Evolutionary conservation across 2,329 filamentous ascomycete species (phyloP), one percentile per base, ranked within the genome.

Genomic region (Dactylellina sp.): DNA sequence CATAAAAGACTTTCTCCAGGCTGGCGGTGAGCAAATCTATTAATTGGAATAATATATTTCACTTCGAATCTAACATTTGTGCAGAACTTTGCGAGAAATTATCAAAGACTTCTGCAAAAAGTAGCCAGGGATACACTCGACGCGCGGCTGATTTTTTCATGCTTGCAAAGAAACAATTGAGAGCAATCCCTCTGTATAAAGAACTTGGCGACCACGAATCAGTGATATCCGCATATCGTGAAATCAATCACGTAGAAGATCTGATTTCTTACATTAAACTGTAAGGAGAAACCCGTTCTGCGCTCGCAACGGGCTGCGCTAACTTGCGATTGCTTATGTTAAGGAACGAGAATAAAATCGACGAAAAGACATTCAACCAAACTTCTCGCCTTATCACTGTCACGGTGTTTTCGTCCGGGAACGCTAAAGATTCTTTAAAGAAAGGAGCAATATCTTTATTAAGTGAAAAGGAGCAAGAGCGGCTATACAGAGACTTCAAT

Each of bases 401-500:
- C 1, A 53, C 46, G 14, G 16, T 61, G 2, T 61, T 61, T 7
- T 61, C 57, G 1, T 61, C 57, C 16, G 7, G 37, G 6, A 25
- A 12, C n/a, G 25, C 20, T 2, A 14, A 22, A 2, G 22, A 39
- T 12, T 16, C 52, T 53, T 4, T 65, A 14, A 65, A 28, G 22
- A 65, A 42, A 40, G 14, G 25, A 1, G 62, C 32, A 12, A 65
- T 65, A 1, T 49, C 50, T 5, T 50, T 65, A 1, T 50, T 65
- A 18, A 57, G 9, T 12, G 40, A 57, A 2, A 20, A 49, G 18
- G 50, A 65, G 14, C 52, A 57, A 7, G 62, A 65, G n/a, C 32
- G 47, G 7, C 52, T 65, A 0, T 65, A 65, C 28, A 47, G 18
- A 14, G 39, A 65, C 11, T 65, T 65, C 42, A 65, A 42, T 28